Percentiles rank a stretch among this genome's conserved stretches.
These are phyloP conservation scores for Puya raimondii DNA, from an alignment of 176 grass and related monocot species.

Conservation along the genomic window DNA sequence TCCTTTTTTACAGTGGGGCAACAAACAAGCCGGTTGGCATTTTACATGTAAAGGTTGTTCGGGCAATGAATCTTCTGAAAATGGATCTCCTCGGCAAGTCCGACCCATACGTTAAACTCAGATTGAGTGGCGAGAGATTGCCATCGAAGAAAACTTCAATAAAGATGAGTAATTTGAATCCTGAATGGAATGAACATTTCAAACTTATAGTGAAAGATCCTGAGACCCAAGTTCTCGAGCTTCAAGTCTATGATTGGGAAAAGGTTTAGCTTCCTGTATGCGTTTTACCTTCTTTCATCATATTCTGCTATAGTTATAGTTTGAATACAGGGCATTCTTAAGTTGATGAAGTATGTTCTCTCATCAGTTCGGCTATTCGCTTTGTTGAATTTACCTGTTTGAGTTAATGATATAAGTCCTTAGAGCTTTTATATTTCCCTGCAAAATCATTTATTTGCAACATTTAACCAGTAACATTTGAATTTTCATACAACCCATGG, in stretches of 20 bases:
- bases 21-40: slow-evolving; percentile 81
- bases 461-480: too few relatives aligned
- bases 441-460: too few relatives aligned
- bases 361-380: too few relatives aligned
- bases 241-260: slow-evolving; percentile 95
- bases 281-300: slow-evolving; percentile 12
- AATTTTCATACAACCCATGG: too few relatives aligned
- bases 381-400: too few relatives aligned
- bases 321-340: not conserved
- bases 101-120: slow-evolving; percentile 95
- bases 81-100: slow-evolving; percentile 98
- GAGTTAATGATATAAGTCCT: too few relatives aligned
- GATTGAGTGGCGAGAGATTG: slow-evolving; percentile 69
- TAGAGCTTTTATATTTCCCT: too few relatives aligned
- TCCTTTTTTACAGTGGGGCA: slow-evolving; percentile 50
- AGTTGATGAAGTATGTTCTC: not conserved
- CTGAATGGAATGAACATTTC: slow-evolving; percentile 96
- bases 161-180: slow-evolving; percentile 87
- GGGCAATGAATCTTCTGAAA: slow-evolving; percentile 78
- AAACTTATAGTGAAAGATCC: slow-evolving; percentile 94
- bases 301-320: not conserved
- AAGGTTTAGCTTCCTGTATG: slow-evolving; percentile 46
- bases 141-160: slow-evolving; percentile 79
- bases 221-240: slow-evolving; percentile 81
- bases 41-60: slow-evolving; percentile 76